Percentiles rank a stretch among this genome's conserved stretches.
Evolutionary conservation across 345 rosid genomes (phyloP).

Genomic region (Arabis alpina): DNA sequence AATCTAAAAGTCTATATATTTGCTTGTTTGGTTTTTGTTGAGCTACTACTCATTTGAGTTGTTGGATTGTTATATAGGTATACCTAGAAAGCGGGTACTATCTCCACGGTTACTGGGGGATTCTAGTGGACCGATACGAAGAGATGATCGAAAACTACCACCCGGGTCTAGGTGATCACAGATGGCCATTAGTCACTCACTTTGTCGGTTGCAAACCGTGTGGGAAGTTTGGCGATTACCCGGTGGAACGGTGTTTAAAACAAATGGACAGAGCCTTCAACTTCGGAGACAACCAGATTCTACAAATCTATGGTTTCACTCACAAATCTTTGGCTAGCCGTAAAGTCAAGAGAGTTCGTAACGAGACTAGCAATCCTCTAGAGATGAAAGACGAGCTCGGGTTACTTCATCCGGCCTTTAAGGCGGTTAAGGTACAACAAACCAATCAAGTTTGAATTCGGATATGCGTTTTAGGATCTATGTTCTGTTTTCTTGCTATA

Average conservation of each 20-base stretch:
- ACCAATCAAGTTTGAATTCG: slow-evolving; percentile 40
- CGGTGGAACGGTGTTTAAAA: slow-evolving; percentile 71
- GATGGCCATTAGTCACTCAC: slow-evolving; percentile 90
- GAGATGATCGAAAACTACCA: slow-evolving; percentile 73
- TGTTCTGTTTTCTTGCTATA: slow-evolving; percentile 15
- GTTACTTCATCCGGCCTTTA: slow-evolving; percentile 51
- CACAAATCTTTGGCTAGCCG: slow-evolving; percentile 61
- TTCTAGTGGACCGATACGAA: slow-evolving; percentile 68
- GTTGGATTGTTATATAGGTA: slow-evolving; percentile 39
- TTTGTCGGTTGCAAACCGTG: slow-evolving; percentile 90
- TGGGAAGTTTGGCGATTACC: slow-evolving; percentile 66
- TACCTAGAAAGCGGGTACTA: slow-evolving; percentile 71
- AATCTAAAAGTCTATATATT: background rate
- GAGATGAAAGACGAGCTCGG: slow-evolving; percentile 54
- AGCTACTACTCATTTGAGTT: slow-evolving; percentile 23
- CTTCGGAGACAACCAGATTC: slow-evolving; percentile 73
- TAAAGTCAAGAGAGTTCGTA: slow-evolving; percentile 56
- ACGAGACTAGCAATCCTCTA: slow-evolving; percentile 54
- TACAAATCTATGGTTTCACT: slow-evolving; percentile 70
- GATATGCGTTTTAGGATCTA: slow-evolving; percentile 20
- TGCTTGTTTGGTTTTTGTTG: slow-evolving; percentile 11
- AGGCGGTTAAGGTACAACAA: slow-evolving; percentile 50
- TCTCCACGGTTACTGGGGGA: slow-evolving; percentile 78
- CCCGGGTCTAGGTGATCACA: slow-evolving; percentile 66
- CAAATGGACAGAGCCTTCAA: slow-evolving; percentile 86